Conservation (phyloP, 768 basidiomycete species). For the Lactifluus rugatus region DNA sequence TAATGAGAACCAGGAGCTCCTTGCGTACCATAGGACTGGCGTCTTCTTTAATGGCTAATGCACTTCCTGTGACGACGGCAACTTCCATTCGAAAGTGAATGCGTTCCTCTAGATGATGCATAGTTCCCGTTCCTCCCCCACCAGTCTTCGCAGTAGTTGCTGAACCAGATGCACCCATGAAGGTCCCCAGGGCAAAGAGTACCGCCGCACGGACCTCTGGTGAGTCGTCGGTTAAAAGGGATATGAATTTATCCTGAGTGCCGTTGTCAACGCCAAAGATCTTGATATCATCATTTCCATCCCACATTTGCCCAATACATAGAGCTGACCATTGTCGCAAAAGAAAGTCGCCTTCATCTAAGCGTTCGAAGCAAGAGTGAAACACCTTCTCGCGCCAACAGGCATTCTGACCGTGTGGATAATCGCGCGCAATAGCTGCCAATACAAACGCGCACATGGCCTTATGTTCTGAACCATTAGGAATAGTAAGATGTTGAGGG, state of each 20-base stretch:
- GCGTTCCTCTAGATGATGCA: constrained; percentile 63
- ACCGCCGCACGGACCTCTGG: constrained; percentile 91
- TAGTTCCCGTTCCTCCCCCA: constrained; percentile 80
- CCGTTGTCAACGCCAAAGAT: constrained; percentile 68
- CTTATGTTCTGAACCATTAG: constrained; percentile 90
- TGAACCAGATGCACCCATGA: constrained; percentile 83
- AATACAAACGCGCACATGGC: constrained; percentile 99
- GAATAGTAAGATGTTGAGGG: constrained; percentile 45
- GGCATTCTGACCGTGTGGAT: constrained; percentile 75
- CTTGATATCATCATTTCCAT: constrained; percentile 83
- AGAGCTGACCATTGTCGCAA: constrained; percentile 90
- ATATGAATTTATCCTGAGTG: constrained; percentile 74
- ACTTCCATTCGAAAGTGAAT: constrained; percentile 85
- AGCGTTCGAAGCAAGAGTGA: constrained; percentile 72
- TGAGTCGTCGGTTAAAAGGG: constrained; percentile 73
- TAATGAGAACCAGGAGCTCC: constrained; percentile 84
- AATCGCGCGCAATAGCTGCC: constrained; percentile 81
- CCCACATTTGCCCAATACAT: constrained; percentile 95
- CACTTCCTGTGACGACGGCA: constrained; percentile 80
- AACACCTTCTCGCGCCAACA: constrained; percentile 78
- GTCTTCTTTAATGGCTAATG: constrained; percentile 84
- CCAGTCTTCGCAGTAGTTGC: constrained; percentile 56
- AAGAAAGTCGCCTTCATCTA: constrained; percentile 86
- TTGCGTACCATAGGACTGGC: constrained; percentile 95
- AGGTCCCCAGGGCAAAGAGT: constrained; percentile 84